A percentile compares a stretch with the other conserved stretches of the same genome.
Conservation (phyloP, 495 filamentous ascomycete genomes). For the Neurospora sp. region DNA sequence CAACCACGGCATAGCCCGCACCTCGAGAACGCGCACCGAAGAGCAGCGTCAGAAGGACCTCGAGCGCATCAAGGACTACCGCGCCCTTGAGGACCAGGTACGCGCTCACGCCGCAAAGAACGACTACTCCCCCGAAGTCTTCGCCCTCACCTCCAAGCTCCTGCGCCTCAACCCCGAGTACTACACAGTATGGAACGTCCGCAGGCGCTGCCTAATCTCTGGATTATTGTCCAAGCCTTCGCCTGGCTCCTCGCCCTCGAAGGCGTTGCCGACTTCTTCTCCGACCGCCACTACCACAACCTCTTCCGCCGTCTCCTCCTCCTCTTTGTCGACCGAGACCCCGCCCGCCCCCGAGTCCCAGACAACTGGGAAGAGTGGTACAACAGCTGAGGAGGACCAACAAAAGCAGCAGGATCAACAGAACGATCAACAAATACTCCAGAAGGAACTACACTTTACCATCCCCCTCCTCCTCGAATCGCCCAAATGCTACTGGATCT, state of each 20-base stretch:
- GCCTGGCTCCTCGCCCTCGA: slow-evolving; percentile 42
- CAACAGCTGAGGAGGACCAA: slow-evolving; percentile 34
- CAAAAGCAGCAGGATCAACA: slow-evolving; percentile 3
- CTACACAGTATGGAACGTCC: slow-evolving; percentile 97
- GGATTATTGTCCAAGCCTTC: slow-evolving; percentile 41
- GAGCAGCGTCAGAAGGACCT: slow-evolving; percentile 59
- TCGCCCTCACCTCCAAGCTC: slow-evolving; percentile 69
- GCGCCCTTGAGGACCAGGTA: slow-evolving; percentile 55
- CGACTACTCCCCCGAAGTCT: slow-evolving; percentile 55
- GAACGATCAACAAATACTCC: slow-evolving; percentile 30
- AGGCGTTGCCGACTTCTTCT: slow-evolving; percentile 47
- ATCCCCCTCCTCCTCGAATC: slow-evolving; percentile 72
- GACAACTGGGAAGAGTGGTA: slow-evolving; percentile 48
- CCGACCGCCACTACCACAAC: slow-evolving; percentile 38
- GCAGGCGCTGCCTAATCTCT: slow-evolving; percentile 56
- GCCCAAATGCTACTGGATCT: slow-evolving; percentile 99
- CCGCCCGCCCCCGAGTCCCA: slow-evolving; percentile 33
- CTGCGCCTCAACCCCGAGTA: slow-evolving; percentile 89
- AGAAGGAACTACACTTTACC: slow-evolving; percentile 64
- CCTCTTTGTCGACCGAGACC: slow-evolving; percentile 38
- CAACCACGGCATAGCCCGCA: slow-evolving; percentile 66
- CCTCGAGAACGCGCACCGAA: slow-evolving; percentile 47
- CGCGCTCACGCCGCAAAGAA: slow-evolving; percentile 44
- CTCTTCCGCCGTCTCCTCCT: slow-evolving; percentile 39
- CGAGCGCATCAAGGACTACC: slow-evolving; percentile 70